Base-by-base conservation (phyloP, 2,329 filamentous ascomycete species). In the Exophiala sideris region DNA sequence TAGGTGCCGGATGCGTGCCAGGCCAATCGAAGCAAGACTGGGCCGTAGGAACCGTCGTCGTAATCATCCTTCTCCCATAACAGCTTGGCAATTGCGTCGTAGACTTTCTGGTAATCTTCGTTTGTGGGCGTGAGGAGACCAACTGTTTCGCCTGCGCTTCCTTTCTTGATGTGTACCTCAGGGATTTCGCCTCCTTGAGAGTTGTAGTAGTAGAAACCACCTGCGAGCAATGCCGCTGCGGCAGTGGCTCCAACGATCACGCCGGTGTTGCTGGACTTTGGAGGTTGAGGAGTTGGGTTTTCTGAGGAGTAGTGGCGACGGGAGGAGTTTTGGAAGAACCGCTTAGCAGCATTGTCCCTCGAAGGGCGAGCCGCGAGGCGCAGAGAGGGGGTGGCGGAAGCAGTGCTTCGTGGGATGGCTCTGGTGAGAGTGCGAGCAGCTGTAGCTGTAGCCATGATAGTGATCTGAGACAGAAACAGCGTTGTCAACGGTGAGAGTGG, bases 1-100 rank as follows among this genome's bases (percentile, higher is more conserved):
- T 87, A 97, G 65, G 92, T 99, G 65, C 92, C 92, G 65, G 86
- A 91, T 62, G 87, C 85, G 77, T 97, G 94, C 92, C 94, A 97
- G 58, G 90, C 92, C 64, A 97, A 82, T 67, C 92, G 85, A 61
- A 97, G 76, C 52, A 97, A 79, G 57, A 97, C 91, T 24, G 92
- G 94, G 53, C 91, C 92, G 70, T 95, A 97, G 77, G 88, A 94
- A 64, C 94, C 92, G 72, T 99, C 92, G 68, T 97, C 92, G 71
- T 97, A 97, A 63, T 96, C 87, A 65, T 94, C 89, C 70, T 95
- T 85, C 76, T 96, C 89, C 73, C 94, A 86, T 51, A 97, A 78
- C 57, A 80, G 80, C 68, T 79, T 75, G 51, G 92, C 91, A 65
- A 97, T 85, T 68, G 86, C 86, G 71, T 96, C 83, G 79, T 97